Conservation (phyloP, 257 asterid genomes). For the Mitragyna speciosa region DNA sequence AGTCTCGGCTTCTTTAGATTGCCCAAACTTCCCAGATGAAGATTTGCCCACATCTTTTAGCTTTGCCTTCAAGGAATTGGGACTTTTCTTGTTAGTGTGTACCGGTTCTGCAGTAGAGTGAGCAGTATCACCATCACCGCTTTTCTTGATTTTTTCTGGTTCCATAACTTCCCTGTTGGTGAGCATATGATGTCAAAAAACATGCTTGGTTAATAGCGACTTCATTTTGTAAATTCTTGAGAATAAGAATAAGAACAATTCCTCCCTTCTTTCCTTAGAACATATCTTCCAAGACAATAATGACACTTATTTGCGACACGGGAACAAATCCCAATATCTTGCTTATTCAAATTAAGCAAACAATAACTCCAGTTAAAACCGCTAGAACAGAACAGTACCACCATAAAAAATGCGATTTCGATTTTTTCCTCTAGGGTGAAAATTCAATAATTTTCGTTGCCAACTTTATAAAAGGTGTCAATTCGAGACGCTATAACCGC, state of each 20-base stretch:
- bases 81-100: constrained; percentile 7
- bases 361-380: neutral
- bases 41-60: constrained; percentile 30
- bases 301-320: too few species aligned
- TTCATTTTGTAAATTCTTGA: neutral
- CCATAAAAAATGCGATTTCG: neutral
- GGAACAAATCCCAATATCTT: neutral
- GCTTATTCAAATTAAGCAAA: neutral
- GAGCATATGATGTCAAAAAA: neutral
- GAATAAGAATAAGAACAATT: neutral
- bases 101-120: constrained; percentile 18
- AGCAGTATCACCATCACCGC: constrained; percentile 11
- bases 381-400: neutral
- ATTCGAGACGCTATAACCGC: neutral
- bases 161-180: constrained; percentile 41
- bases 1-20: constrained; percentile 34
- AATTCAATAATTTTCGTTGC: neutral
- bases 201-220: neutral
- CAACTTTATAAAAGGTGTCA: neutral
- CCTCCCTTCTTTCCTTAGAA: neutral
- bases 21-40: constrained; percentile 32
- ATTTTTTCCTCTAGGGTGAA: neutral
- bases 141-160: constrained; percentile 28
- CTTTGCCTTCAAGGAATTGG: constrained; percentile 18
- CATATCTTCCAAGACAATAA: neutral